These are phyloP conservation scores for Paecilomyces fulvus DNA, from an alignment of 2,329 filamentous ascomycete genomes.

Conservation along the genomic window DNA sequence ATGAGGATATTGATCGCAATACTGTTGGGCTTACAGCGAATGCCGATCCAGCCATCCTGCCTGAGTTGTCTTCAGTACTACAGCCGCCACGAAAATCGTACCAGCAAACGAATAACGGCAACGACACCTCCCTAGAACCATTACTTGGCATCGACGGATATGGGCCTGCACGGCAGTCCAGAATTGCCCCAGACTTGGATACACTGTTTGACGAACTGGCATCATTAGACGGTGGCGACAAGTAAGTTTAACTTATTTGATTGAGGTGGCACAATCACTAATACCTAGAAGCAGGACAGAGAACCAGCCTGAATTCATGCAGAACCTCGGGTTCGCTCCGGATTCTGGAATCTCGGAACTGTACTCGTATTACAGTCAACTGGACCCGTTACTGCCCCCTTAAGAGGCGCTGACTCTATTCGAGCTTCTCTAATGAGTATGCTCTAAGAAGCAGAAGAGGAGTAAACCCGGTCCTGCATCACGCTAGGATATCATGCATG, in stretches of 20 bases:
- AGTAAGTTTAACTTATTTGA: constrained; percentile 17
- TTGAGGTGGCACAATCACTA: constrained; percentile 3
- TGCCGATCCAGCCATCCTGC: background rate
- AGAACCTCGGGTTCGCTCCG: constrained; percentile 28
- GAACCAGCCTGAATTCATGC: constrained; percentile 30
- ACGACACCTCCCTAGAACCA: background rate
- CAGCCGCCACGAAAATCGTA: background rate
- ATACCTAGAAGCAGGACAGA: constrained; percentile 17
- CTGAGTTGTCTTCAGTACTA: background rate
- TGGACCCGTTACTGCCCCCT: constrained; percentile 25
- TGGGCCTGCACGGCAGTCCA: constrained; percentile 16
- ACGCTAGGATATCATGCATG: background rate
- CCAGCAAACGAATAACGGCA: background rate
- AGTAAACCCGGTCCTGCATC: background rate
- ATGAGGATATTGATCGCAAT: background rate
- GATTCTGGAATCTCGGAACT: constrained; percentile 30
- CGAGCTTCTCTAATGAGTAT: background rate
- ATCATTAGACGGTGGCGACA: constrained; percentile 47
- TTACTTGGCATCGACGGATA: constrained; percentile 22
- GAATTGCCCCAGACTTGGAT: constrained; percentile 34
- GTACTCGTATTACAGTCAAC: constrained; percentile 25
- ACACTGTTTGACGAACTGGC: constrained; percentile 52
- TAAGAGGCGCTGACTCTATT: constrained; percentile 9
- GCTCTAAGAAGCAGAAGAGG: no score
- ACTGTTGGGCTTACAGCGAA: background rate